Base-by-base conservation (phyloP, 2,329 filamentous ascomycete species). In the Nemania sp. region DNA sequence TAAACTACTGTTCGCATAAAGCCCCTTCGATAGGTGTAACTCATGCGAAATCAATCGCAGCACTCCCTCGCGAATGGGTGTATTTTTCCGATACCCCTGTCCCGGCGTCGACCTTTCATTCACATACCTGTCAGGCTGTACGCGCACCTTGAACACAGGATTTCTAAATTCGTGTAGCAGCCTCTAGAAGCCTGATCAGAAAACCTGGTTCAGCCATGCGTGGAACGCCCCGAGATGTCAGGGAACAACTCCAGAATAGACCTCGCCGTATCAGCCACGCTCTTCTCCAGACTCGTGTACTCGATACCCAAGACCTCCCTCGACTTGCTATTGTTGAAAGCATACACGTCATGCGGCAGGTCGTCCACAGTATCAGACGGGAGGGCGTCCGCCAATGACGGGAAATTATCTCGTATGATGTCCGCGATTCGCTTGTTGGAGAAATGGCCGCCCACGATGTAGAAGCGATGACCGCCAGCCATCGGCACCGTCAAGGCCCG, bases 391-490 rank as follows among this genome's bases (percentile, higher is more conserved):
- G 79, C 77, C 64, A 83, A 78, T 65, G 85, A 75, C 0, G 83
- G 83, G 67, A 85, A 85, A 59, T 81, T 75, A 66, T 82, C 81
- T 54, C 78, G 75, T 49, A 90, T 80, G 40, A 85, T 78, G 52
- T 85, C 78, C 0, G 78, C 79, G 37, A 88, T 81, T 68, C 82
- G 77, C 68, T 82, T 82, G 71, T 89, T 89, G 54, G 78, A 81
- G 70, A 88, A 90, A 67, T 83, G 79, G 0, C 83, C 84, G 0
- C 81, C 81, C 0, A 87, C 83, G 45, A 88, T 70, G 69, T 89
- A 87, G 75, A 89, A 90, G 1, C 89, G 80, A 72, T 87, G 82
- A 37, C 80, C 79, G 0, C 83, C 85, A 0, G 84, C 86, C 18
- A 83, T 82, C 0, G 82, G 78, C 25, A 83, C 77, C 63, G 84